Evolutionary conservation across 1,284 basidiomycete genomes (phyloP), one percentile per base, ranked within the genome.

Genomic region (Pseudozyma sp.): DNA sequence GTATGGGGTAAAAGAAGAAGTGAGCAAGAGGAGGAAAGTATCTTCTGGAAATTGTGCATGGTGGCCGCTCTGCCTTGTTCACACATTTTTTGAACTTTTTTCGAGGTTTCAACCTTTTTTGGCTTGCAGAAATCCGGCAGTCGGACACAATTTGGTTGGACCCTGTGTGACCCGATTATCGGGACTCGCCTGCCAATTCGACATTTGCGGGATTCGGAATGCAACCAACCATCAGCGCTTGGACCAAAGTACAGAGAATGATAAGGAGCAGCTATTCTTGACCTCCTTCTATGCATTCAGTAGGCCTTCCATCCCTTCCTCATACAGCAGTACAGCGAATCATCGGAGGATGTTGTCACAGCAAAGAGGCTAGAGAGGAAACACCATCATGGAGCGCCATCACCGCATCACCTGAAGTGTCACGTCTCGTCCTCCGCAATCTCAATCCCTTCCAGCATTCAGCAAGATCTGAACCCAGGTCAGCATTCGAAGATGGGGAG

Each of bases 161-260:
- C 45, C 38, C 39, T 48, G 5, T 13, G 13, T 10, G 39, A 31
- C 67, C 60, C 67, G 61, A 70, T 70, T 12, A 65, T 70, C 61
- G 68, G 61, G 67, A 21, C 25, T 31, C 25, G 25, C 25, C 25
- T 31, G 6, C 25, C 25, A 35, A 39, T 47, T 18, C 42, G 16
- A 35, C 38, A 19, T 43, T 47, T 61, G 65, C 58, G 54, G 50
- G 58, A 44, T 52, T 52, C 19, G 38, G 45, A 36, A 36, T 35
- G 36, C n/a, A n/a, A n/a, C 14, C 21, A 25, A 55, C 18, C 13
- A 16, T 42, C 38, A 55, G 19, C 45, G 45, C 45, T 25, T 25
- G 45, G 45, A 47, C 45, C 45, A 21, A 47, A 9, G 12, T 18
- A 12, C 14, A 25, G 18, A 21, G 14, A 25, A 21, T 44, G 43